A percentile compares a stretch with the other conserved stretches of the same genome.
Evolutionary conservation across 306 rosid genomes (phyloP).

Genomic region (Castanospermum australe): DNA sequence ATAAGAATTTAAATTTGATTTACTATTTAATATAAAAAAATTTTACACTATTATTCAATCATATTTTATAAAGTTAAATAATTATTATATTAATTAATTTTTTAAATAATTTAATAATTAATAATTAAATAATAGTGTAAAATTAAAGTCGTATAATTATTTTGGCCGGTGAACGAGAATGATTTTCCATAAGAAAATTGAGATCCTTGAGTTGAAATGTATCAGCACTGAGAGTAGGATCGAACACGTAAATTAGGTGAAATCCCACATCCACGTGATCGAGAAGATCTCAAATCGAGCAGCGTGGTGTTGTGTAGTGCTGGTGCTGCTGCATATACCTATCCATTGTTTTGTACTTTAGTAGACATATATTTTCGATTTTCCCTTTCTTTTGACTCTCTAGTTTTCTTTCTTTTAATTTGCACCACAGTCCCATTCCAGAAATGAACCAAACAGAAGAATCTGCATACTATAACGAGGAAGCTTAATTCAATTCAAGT

Average conservation of each 20-base stretch:
- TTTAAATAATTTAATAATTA: no score
- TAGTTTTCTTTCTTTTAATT: background rate
- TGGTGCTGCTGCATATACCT: background rate
- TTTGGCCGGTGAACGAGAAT: no score
- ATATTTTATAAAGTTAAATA: no score
- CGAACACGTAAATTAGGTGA: background rate
- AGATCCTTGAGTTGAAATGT: background rate
- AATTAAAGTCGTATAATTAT: no score
- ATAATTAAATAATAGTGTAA: no score
- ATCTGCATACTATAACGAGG: background rate
- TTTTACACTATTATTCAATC: no score
- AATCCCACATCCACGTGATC: background rate
- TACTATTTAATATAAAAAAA: no score
- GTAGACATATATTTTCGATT: background rate
- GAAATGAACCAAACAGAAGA: background rate
- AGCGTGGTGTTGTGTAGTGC: background rate
- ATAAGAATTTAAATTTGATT: no score
- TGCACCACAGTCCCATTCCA: background rate
- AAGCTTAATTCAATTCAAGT: background rate
- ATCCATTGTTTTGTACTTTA: background rate
- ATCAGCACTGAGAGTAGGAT: background rate
- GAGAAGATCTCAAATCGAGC: background rate
- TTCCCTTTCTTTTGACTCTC: background rate
- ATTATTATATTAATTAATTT: no score
- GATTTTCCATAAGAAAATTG: background rate